phyloP scores from a whole-genome alignment of 441 rosid genomes.

The Dalechampia spathulata region DNA sequence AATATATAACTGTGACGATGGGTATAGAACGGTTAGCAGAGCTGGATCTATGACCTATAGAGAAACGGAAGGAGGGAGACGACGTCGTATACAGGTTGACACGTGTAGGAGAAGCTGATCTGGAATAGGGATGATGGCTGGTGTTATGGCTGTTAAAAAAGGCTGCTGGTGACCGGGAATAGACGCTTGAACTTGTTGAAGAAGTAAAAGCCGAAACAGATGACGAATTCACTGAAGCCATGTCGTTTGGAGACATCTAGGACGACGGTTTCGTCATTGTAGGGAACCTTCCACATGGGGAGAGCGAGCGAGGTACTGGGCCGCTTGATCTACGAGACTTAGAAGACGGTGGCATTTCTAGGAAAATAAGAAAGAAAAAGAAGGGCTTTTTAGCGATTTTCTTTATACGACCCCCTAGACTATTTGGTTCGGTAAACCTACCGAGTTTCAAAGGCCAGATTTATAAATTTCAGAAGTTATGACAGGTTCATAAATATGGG shows the following conservation, averaged over 20 bases:
- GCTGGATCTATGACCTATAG: slow-evolving; percentile 51
- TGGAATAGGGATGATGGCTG: not conserved
- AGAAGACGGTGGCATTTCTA: slow-evolving; percentile 28
- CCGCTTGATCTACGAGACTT: slow-evolving; percentile 44
- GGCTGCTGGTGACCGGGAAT: slow-evolving; percentile 31
- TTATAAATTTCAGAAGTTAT: slow-evolving; percentile 34
- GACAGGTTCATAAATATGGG: slow-evolving; percentile 26
- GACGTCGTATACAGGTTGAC: slow-evolving; percentile 41
- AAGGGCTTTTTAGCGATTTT: not conserved
- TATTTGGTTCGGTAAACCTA: slow-evolving; percentile 67
- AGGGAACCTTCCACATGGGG: slow-evolving; percentile 43
- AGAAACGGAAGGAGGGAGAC: slow-evolving; percentile 50
- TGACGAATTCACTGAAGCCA: slow-evolving; percentile 14
- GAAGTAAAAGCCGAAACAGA: slow-evolving; percentile 52
- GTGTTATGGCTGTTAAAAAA: slow-evolving; percentile 23
- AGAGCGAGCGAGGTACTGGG: slow-evolving; percentile 40
- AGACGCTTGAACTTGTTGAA: slow-evolving; percentile 61
- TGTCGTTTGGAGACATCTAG: too few relatives aligned
- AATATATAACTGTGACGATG: slow-evolving; percentile 22
- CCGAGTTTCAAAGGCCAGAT: slow-evolving; percentile 41
- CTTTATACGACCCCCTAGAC: slow-evolving; percentile 28
- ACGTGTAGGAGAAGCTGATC: slow-evolving; percentile 54
- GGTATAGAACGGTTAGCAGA: slow-evolving; percentile 52
- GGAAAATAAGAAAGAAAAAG: not conserved
- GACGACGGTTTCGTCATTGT: too few relatives aligned